Evolutionary conservation across 2,329 filamentous ascomycete species (phyloP).

Genomic region (Arthrobotrys sphaeroides): DNA sequence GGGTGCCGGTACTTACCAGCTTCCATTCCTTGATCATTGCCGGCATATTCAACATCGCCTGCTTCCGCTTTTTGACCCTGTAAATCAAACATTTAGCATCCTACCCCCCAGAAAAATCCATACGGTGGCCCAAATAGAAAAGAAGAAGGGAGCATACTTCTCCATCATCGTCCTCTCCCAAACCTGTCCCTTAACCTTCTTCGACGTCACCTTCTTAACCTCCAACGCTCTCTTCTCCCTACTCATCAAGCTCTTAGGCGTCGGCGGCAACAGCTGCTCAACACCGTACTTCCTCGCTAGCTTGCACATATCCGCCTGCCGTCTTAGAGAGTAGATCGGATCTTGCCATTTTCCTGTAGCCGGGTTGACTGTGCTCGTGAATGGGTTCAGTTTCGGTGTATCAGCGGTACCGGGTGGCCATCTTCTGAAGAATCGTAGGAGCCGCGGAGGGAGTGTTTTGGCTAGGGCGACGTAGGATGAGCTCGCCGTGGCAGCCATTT

Average conservation of each 20-base stretch:
- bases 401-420: constrained; percentile 75
- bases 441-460: constrained; percentile 76
- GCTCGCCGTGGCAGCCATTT: constrained; percentile 54
- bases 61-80: constrained; percentile 85
- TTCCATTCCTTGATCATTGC: constrained; percentile 92
- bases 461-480: constrained; percentile 67
- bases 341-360: constrained; percentile 83
- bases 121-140: constrained; percentile 54
- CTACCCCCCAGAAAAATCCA: not conserved
- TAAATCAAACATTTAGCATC: constrained; percentile 16
- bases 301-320: constrained; percentile 91
- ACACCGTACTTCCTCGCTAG: constrained; percentile 81
- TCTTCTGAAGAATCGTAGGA: constrained; percentile 86
- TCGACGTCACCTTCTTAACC: constrained; percentile 78
- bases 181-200: constrained; percentile 86
- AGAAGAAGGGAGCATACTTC: too few relatives aligned
- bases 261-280: constrained; percentile 80
- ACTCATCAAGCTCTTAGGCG: constrained; percentile 77
- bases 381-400: constrained; percentile 76
- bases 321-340: constrained; percentile 81
- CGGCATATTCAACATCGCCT: constrained; percentile 95
- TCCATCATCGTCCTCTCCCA: constrained; percentile 87
- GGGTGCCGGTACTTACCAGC: constrained; percentile 70
- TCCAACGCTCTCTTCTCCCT: constrained; percentile 77
- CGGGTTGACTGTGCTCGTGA: constrained; percentile 80